Evolutionary conservation across 2,329 filamentous ascomycete genomes (phyloP), one percentile per base, ranked within the genome.

Genomic region (Beauveria scarabaeidicola): DNA sequence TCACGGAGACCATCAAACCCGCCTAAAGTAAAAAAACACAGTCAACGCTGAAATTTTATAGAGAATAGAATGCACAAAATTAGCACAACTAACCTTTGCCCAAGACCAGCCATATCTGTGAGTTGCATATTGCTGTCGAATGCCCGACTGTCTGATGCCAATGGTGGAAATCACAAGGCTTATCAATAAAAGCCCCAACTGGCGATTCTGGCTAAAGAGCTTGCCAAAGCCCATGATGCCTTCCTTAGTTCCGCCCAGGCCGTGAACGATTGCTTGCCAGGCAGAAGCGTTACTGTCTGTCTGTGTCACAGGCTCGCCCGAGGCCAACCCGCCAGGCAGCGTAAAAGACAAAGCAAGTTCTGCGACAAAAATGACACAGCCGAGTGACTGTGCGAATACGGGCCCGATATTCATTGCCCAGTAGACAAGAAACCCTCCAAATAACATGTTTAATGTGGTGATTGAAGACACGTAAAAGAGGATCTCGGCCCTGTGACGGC

Each of bases 101-200:
- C 59, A 61, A 19, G 59, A 52, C 59, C 59, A 61, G 8, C 46
- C 52, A 21, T 56, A 61, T 52, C 59, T 40, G 21, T 61, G 25
- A 3, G 52, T 61, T 3, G 52, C 59, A 23, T 61, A 61, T 29
- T 61, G 59, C 44, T 44, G 38, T 13, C 59, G 59, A 25, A 61
- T 52, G 4, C 27, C 27, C 15, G 46, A 43, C 23, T 61, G 43
- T 9, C 47, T n/a, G 9, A 36, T 6, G 10, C 59, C 59, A 23
- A 61, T 55, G 9, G 59, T 61, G 7, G 52, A 43, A 27, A 61
- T 38, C 8, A 61, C 19, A 5, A 61, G 19, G 11, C 59, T 61
- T 8, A 56, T 19, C 19, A 61, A 13, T 15, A 61, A 29, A 8
- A 61, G 21, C 2, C 52, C 59, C 4, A 61, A 25, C 23, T 46